Conservation (phyloP, 768 basidiomycete species). For the Xerocomellus amylosporus region DNA sequence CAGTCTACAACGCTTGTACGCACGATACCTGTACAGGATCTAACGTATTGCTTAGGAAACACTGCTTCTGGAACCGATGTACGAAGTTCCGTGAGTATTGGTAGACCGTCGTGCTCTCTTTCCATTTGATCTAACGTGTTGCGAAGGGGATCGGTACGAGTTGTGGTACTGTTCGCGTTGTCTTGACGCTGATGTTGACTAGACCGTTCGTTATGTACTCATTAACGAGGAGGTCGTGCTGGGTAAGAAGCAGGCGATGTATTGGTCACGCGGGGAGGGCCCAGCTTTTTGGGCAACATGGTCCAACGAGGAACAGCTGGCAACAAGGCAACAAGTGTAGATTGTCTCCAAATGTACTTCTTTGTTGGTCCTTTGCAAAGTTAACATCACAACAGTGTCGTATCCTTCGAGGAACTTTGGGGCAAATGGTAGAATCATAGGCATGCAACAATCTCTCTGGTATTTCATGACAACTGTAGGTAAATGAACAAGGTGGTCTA, state of each 20-base stretch:
- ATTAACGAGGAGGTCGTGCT: constrained; percentile 70
- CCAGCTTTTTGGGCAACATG: constrained; percentile 75
- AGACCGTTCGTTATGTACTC: constrained; percentile 82
- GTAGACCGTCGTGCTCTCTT: constrained; percentile 1
- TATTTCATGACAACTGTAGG: constrained; percentile 29
- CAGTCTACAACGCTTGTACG: constrained; percentile 13
- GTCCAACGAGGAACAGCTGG: constrained; percentile 59
- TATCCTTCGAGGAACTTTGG: not conserved
- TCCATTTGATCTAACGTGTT: constrained; percentile 1
- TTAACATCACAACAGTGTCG: not conserved
- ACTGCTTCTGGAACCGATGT: constrained; percentile 87
- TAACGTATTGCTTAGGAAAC: constrained; percentile 51
- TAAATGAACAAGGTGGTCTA: constrained; percentile 31
- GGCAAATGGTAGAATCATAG: not conserved
- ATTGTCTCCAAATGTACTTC: not conserved
- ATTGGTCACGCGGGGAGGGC: constrained; percentile 70
- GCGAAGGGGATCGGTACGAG: constrained; percentile 62
- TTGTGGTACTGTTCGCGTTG: not conserved
- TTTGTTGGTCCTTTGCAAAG: not conserved
- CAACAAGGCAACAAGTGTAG: constrained; percentile 15
- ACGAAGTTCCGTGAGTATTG: constrained; percentile 77
- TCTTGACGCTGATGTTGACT: constrained; percentile 8
- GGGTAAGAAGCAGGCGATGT: constrained; percentile 60
- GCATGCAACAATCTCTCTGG: constrained; percentile 16
- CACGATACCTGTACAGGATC: not conserved